Evolutionary conservation across 1,284 basidiomycete genomes (phyloP).

Genomic region (Tremellales sp.): DNA sequence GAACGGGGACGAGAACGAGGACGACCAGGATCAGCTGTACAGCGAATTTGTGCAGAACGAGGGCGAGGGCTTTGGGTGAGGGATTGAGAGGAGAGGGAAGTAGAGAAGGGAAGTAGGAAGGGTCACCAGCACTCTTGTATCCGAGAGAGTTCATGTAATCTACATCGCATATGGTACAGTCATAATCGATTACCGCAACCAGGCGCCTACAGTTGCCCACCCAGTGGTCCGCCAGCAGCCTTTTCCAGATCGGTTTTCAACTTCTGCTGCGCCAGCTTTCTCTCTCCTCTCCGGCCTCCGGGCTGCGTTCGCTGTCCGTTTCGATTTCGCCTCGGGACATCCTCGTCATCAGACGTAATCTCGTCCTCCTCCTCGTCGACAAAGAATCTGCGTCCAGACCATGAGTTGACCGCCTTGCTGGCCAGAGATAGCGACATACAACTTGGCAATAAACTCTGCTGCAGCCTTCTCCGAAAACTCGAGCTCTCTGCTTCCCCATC

Average conservation of each 20-base stretch:
- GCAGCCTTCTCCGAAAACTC: conserved; percentile 46
- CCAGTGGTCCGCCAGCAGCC: conserved; percentile 34
- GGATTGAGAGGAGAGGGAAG: not conserved
- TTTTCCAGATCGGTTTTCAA: conserved; percentile 33
- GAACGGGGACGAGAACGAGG: not conserved
- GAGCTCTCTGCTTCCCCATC: conserved; percentile 45
- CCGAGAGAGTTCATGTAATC: no score
- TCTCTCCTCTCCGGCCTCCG: conserved; percentile 2
- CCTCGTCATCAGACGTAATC: conserved; percentile 11
- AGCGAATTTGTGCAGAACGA: not conserved
- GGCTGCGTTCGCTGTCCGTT: conserved; percentile 1
- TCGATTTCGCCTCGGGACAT: conserved; percentile 1
- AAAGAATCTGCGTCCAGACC: conserved; percentile 8
- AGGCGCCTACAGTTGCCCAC: conserved; percentile 5
- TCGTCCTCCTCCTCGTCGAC: conserved; percentile 23
- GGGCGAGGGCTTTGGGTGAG: not conserved
- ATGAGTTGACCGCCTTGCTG: not conserved
- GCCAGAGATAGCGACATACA: conserved; percentile 21
- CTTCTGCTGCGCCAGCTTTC: conserved; percentile 18
- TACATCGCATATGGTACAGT: no score
- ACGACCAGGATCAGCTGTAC: not conserved
- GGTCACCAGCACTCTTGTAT: no score
- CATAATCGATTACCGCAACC: no score
- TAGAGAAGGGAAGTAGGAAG: not conserved
- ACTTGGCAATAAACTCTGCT: conserved; percentile 36